Evolutionary conservation across 257 asterid species (phyloP), one percentile per base, ranked within the genome.

Genomic region (Nicotiana knightiana): DNA sequence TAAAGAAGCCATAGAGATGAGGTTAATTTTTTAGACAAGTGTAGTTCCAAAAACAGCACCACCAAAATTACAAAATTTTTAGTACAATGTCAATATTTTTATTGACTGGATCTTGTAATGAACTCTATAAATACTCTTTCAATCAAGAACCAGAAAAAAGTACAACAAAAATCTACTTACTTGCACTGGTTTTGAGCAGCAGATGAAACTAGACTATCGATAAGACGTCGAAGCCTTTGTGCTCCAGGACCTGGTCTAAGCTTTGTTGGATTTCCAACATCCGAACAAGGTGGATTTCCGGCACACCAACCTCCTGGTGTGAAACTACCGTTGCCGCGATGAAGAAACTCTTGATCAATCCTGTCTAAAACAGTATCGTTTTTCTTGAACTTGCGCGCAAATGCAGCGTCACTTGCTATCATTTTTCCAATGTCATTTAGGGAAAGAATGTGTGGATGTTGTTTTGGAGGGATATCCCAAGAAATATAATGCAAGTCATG

Each of bases 291-390:
- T 16, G 80, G 80, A 62, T 30, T 81, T 30, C 83, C 87, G 18
- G 78, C 53, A 53, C 87, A 85, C 87, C 87, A 85, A 58, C 87
- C 85, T 15, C 87, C 87, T 10, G 82, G 81, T 15, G 87, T 85
- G 77, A 85, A 85, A 67, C 85, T 81, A 30, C 83, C 83, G 26
- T 85, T 85, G 28, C 30, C n/a, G 10, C 87, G 77, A 17, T 82
- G 79, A 4, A 85, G 85, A 21, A 85, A 76, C 17, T 76, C 82
- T 48, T 43, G 65, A 21, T 85, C 87, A 10, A 85, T 85, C 85
- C 64, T 76, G 64, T 85, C 87, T 58, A 85, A 67, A 30, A 32
- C 83, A 1, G 76, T 81, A 43, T 85, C 87, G 4, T 81, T 24
- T 16, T 39, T 35, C 66, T 76, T 85, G 85, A 85, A 85, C 32